phyloP scores from a whole-genome alignment of 2,329 filamentous ascomycete genomes.

The Pseudogymnoascus sp. region DNA sequence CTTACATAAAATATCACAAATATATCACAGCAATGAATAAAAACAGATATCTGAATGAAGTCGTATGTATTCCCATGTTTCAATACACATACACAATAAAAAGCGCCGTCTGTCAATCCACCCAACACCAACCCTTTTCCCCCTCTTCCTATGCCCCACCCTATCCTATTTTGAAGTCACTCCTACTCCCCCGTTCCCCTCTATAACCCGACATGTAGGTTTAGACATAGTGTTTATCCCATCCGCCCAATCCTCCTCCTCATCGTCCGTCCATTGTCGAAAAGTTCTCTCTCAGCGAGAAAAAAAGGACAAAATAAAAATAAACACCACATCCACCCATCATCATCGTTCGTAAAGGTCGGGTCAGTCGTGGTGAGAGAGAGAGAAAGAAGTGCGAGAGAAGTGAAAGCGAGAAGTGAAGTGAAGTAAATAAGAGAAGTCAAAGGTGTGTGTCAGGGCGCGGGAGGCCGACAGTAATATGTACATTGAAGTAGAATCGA shows the following conservation, averaged over 20 bases:
- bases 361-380: not conserved
- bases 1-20: not conserved
- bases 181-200: not conserved
- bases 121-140: not conserved
- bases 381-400: too few species aligned
- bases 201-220: not conserved
- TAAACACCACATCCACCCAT: not conserved
- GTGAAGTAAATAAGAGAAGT: not conserved
- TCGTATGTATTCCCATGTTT: not conserved
- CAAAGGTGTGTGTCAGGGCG: not conserved
- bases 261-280: too few species aligned
- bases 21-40: not conserved
- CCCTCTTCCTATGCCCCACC: not conserved
- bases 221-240: not conserved
- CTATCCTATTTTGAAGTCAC: not conserved
- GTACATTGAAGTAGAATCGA: not conserved
- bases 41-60: not conserved
- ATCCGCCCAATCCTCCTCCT: not conserved
- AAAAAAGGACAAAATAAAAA: not conserved
- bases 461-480: not conserved
- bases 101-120: not conserved
- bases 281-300: too few species aligned
- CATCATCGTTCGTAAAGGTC: not conserved
- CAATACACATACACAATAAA: not conserved
- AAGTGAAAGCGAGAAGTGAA: not conserved